Conservation (phyloP, 2,329 filamentous ascomycete species). For the Aspergillus aculeatinus region DNA sequence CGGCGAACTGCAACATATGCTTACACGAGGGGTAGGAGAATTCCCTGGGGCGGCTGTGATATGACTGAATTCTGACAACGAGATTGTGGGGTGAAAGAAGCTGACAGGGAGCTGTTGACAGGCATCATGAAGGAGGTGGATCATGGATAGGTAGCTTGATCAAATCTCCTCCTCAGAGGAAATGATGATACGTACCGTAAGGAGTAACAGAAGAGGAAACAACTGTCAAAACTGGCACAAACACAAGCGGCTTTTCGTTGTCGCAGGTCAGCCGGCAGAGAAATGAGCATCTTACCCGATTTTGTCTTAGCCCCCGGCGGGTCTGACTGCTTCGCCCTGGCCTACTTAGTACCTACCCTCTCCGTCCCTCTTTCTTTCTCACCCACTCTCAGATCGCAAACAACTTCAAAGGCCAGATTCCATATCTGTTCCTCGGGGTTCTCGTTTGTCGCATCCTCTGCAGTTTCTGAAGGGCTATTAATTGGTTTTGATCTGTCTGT, state of each 20-base stretch:
- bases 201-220: not conserved
- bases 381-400: not conserved
- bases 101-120: too few relatives aligned
- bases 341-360: slow-evolving; percentile 1
- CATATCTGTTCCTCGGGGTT: not conserved
- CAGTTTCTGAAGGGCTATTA: not conserved
- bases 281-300: slow-evolving; percentile 6
- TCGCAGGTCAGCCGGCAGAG: not conserved
- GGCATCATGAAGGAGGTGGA: too few relatives aligned
- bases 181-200: too few relatives aligned
- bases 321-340: not conserved
- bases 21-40: not conserved
- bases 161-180: too few relatives aligned
- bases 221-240: not conserved
- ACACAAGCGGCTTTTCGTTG: not conserved
- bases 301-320: not conserved
- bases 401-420: not conserved
- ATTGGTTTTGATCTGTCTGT: not conserved
- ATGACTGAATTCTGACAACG: not conserved
- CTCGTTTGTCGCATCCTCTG: not conserved
- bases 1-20: not conserved
- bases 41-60: not conserved
- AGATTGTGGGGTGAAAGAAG: not conserved
- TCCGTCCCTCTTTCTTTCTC: not conserved
- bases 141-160: too few relatives aligned